Evolutionary conservation across 1,284 basidiomycete species (phyloP), one percentile per base, ranked within the genome.

Genomic region (Tilletia caries): DNA sequence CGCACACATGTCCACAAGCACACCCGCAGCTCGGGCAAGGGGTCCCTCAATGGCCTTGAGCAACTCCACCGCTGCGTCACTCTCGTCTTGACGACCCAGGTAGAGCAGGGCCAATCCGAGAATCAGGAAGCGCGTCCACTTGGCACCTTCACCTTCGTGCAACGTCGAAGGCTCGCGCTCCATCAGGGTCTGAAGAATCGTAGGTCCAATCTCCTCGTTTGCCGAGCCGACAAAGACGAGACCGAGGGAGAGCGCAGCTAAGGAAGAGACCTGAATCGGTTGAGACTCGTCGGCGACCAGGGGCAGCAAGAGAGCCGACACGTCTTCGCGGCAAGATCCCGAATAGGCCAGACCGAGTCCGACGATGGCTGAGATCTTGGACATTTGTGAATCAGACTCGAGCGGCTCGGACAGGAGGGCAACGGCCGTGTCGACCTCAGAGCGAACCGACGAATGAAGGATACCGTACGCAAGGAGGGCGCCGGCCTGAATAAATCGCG

Each of bases 221-320:
- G 91, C 92, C 78, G 93, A 94, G 29, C 95, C 96, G 43, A 95
- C 94, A 82, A 93, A 98, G 70, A 98, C 90, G 84, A 98, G 95
- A 1, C 95, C 95, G 23, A 98, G 88, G 0, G 95, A 89, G 27
- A 99, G 87, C 0, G 94, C 90, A 25, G 94, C 89, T 73, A 97
- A 87, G 50, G 91, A 89, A 0, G 91, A 90, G 32, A 98, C 89
- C 83, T 98, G 94, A 89, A 95, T 97, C 43, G 92, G 90, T 18
- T 74, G 72, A 18, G 79, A 77, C 74, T 83, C 81, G 66, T 83
- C 80, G 64, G 78, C 75, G 20, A 83, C 76, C 66, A 76, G 76
- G 48, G 76, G 80, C 6, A 83, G 74, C 52, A 82, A 69, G 0
- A 82, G 75, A n/a, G 74, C 72, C 37, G 76, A 71, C 33, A 98